Evolutionary conservation across 257 asterid genomes (phyloP), one percentile per base, ranked within the genome.

Genomic region (Thymus quinquecostatus): DNA sequence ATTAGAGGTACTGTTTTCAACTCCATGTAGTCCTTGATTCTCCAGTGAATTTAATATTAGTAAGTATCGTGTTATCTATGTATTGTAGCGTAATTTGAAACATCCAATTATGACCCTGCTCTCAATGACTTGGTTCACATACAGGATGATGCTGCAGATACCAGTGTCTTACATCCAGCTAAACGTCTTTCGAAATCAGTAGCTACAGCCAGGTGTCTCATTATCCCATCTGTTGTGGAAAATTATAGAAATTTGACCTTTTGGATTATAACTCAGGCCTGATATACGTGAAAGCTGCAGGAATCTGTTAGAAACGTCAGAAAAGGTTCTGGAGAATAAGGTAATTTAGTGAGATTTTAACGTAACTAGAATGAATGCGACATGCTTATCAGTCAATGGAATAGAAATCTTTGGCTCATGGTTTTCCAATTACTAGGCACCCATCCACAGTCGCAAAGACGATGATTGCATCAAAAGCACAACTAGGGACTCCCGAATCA

Each of bases 111-210:
- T 60, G 45, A 55, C 36, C 40, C 10, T 50, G 10, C 66, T 44
- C 57, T 64, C 61, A 10, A 59, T 65, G 34, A 67, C 71, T 66
- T 60, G 69, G 74, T 56, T 60, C 59, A 80, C 44, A 68, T 63
- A 72, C 88, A 93, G 98, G 82, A 55, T 49, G 60, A 70, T 70
- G 50, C 71, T 55, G 73, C 81, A n/a, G 84, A 79, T 77, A 36
- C 32, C 60, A 51, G 58, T 68, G 78, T 73, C 68, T 80, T 75
- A 71, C 77, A 80, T 82, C 90, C 95, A 53, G 74, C 86, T 58
- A 94, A 94, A 74, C 96, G 95, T 63, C 81, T 72, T 56, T 75
- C 80, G 32, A 79, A 59, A 14, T 74, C 89, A 78, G 83, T 85
- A 57, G 73, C 27, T 34, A 72, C 69, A 48, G 81, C 78, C 86